These are phyloP conservation scores for Eimeria nieschulzi DNA, from an alignment of 169 alveolate genomes.

Conservation along the genomic window DNA sequence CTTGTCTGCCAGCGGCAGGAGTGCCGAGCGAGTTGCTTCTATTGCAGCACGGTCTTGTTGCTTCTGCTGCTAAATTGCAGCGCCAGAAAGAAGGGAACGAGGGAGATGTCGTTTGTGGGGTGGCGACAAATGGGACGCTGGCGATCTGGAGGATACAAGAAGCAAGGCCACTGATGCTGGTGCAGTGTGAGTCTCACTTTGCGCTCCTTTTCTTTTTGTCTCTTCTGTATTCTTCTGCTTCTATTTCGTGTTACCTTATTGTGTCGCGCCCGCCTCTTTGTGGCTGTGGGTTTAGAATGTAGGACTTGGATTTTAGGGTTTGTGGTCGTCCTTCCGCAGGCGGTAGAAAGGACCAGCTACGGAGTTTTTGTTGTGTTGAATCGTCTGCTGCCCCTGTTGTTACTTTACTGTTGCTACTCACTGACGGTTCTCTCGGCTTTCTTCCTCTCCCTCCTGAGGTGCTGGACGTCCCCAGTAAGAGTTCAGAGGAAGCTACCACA, in stretches of 20 bases:
- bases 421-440: conserved; percentile 26
- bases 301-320: no score
- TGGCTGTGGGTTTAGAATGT: no score
- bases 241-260: not conserved
- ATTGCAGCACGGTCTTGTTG: conserved; percentile 3
- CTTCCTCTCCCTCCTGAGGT: conserved; percentile 8
- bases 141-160: conserved; percentile 34
- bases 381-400: conserved; percentile 5
- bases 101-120: conserved; percentile 32
- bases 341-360: conserved; percentile 2
- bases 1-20: conserved; percentile 2
- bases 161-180: conserved; percentile 18
- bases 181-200: not conserved
- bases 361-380: conserved; percentile 4
- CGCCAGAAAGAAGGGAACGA: not conserved
- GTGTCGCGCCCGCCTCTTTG: not conserved
- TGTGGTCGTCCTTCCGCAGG: not conserved
- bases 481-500: conserved; percentile 12
- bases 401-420: conserved; percentile 8
- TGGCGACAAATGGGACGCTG: not conserved
- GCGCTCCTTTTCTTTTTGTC: not conserved
- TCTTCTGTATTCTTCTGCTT: not conserved
- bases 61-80: not conserved
- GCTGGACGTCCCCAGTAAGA: not conserved
- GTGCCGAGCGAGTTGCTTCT: conserved; percentile 2